Evolutionary conservation across 495 filamentous ascomycete genomes (phyloP), one percentile per base, ranked within the genome.

Genomic region (Neurospora sp.): DNA sequence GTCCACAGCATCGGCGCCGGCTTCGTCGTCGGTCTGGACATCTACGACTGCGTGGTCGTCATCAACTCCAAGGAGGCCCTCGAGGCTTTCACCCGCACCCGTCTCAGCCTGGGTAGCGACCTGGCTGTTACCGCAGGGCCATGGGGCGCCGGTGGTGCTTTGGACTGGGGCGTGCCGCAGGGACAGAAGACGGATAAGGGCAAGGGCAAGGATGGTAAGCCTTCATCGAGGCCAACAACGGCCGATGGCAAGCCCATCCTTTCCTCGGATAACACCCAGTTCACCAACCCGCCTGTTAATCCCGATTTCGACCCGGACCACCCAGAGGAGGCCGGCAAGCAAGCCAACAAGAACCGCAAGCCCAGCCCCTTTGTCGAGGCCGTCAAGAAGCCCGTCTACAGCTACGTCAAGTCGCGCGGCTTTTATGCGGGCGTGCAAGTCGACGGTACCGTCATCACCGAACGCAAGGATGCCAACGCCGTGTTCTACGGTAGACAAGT

Each of bases 11-110:
- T 91, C 0, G 93, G 91, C 4, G 85, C 93, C 5, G 93, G 92
- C 0, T 94, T 95, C 78, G 85, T 94, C 41, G 89, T 92, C 4
- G 93, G 93, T 9, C 88, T 94, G 11, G 93, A 95, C 76, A 93
- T 94, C 74, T 95, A 94, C 82, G 93, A 95, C 79, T 93, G 92
- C 74, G 92, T 95, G 7, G 85, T 95, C 0, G 90, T 95, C 16
- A 93, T 95, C 80, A 95, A 95, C 82, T 90, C 89, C 4, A 84
- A 86, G 37, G 86, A 92, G 76, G 93, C 93, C 0, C 80, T 95
- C 41, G 88, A 92, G 39, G 89, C 90, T 0, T 94, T 95, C 81
- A 92, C 89, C 70, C 89, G 87, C 71, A 82, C 92, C 23, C 89
- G 93, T 9, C 90, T 90, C 78, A 93, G 92, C 3, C 81, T 95